phyloP scores from a whole-genome alignment of 805 yeast species.

The Candida gorgasii region DNA sequence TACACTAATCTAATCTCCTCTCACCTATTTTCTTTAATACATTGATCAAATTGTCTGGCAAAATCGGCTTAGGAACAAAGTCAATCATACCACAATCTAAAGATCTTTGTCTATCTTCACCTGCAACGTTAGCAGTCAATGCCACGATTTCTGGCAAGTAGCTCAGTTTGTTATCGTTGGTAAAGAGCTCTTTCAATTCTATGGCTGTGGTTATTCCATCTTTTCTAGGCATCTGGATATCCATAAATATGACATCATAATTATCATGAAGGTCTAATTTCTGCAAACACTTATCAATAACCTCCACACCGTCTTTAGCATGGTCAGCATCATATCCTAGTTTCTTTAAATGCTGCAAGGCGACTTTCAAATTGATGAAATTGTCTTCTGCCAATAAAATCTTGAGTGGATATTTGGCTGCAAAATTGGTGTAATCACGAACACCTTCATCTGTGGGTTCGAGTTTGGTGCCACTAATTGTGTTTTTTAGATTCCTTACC shows the following conservation, averaged over 20 bases:
- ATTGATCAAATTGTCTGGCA: slow-evolving; percentile 45
- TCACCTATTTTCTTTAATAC: slow-evolving; percentile 28
- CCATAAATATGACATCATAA: slow-evolving; percentile 58
- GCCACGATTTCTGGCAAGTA: slow-evolving; percentile 45
- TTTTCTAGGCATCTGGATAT: slow-evolving; percentile 54
- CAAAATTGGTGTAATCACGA: slow-evolving; percentile 4
- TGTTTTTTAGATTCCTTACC: slow-evolving; percentile 9
- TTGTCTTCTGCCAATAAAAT: slow-evolving; percentile 60
- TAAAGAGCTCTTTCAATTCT: slow-evolving; percentile 35
- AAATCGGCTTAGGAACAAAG: slow-evolving; percentile 53
- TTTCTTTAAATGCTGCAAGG: slow-evolving; percentile 47
- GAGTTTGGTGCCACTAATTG: neutral
- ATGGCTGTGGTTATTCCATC: slow-evolving; percentile 57
- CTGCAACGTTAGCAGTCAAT: slow-evolving; percentile 54
- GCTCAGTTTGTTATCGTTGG: slow-evolving; percentile 17
- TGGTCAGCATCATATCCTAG: slow-evolving; percentile 54
- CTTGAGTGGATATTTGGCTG: slow-evolving; percentile 38
- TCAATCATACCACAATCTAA: slow-evolving; percentile 53
- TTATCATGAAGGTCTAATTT: slow-evolving; percentile 23
- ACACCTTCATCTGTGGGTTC: neutral
- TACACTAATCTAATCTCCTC: slow-evolving; percentile 4
- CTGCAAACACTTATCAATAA: slow-evolving; percentile 34
- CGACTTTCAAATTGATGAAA: slow-evolving; percentile 50
- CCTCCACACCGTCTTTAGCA: slow-evolving; percentile 53
- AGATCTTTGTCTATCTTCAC: slow-evolving; percentile 51